A percentile compares a stretch with the other conserved stretches of the same genome.
Conservation (phyloP, 1,284 basidiomycete species). For the Cutaneotrichosporon mucoides region DNA sequence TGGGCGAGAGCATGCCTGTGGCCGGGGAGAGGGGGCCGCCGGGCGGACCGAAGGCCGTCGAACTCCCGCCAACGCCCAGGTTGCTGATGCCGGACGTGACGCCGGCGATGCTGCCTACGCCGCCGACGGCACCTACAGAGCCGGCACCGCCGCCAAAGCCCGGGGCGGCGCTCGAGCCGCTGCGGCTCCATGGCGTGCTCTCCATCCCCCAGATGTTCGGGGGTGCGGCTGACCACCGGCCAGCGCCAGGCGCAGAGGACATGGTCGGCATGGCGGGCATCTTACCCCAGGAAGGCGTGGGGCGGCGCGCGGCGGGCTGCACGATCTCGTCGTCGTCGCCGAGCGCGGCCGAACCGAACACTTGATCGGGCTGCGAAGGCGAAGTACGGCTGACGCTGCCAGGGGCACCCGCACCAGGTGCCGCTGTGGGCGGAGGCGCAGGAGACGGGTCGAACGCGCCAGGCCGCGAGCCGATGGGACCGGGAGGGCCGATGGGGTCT, state of each 20-base stretch:
- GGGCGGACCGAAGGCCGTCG: not conserved
- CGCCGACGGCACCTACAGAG: no score
- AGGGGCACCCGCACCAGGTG: constrained; percentile 6
- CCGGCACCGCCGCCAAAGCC: no score
- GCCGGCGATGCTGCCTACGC: not conserved
- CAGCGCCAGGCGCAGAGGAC: constrained; percentile 27
- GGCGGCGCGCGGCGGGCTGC: constrained; percentile 24
- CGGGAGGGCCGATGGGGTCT: constrained; percentile 13
- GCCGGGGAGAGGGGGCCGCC: not conserved
- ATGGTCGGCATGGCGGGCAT: not conserved
- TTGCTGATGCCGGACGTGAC: not conserved
- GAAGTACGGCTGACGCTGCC: constrained; percentile 13
- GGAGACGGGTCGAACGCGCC: constrained; percentile 1
- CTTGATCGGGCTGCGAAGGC: constrained; percentile 30
- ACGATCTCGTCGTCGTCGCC: constrained; percentile 41
- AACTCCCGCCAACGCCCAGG: not conserved
- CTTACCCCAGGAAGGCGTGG: constrained; percentile 19
- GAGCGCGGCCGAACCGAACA: constrained; percentile 40
- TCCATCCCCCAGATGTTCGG: constrained; percentile 18
- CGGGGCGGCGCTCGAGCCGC: not conserved
- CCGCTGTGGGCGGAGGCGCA: not conserved
- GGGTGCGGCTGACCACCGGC: constrained; percentile 36
- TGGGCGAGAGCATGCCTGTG: not conserved
- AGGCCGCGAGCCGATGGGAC: constrained; percentile 15
- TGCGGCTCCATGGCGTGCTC: not conserved